A percentile compares a stretch with the other conserved stretches of the same genome.
phyloP scores from a whole-genome alignment of 305 asterid species.

The Withania somnifera region DNA sequence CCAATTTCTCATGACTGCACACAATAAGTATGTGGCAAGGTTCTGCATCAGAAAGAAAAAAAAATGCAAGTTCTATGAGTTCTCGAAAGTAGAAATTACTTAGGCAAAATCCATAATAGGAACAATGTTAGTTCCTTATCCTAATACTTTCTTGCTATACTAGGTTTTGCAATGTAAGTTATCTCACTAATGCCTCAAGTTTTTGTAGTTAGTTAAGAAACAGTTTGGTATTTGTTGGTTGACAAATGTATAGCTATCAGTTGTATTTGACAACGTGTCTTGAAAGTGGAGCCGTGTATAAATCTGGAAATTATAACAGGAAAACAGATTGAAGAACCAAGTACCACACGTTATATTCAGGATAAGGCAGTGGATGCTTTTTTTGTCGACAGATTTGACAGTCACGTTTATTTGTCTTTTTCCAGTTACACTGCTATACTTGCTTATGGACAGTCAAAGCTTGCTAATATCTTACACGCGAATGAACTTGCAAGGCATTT shows the following conservation, averaged over 20 bases:
- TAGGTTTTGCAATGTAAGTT: background rate
- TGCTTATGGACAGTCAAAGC: slow-evolving; percentile 86
- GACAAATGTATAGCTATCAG: background rate
- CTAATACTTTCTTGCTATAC: background rate
- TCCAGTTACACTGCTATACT: slow-evolving; percentile 41
- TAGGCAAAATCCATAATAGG: background rate
- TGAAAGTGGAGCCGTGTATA: background rate
- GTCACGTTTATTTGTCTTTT: slow-evolving; percentile 6
- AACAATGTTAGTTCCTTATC: background rate
- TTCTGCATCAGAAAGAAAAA: background rate
- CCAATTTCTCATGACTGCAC: background rate
- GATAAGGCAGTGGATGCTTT: background rate
- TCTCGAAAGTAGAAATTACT: background rate
- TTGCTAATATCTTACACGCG: slow-evolving; percentile 74
- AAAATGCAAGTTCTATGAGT: background rate
- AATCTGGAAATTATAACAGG: background rate
- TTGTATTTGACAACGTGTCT: background rate
- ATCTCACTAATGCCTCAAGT: background rate
- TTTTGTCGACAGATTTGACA: background rate
- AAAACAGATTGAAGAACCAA: background rate
- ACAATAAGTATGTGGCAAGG: background rate
- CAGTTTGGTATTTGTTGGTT: background rate
- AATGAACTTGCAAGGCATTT: slow-evolving; percentile 62
- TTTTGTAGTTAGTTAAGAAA: background rate
- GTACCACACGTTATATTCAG: background rate